Base-by-base conservation (phyloP, 2,329 filamentous ascomycete genomes). In the Pseudonectria buxi region DNA sequence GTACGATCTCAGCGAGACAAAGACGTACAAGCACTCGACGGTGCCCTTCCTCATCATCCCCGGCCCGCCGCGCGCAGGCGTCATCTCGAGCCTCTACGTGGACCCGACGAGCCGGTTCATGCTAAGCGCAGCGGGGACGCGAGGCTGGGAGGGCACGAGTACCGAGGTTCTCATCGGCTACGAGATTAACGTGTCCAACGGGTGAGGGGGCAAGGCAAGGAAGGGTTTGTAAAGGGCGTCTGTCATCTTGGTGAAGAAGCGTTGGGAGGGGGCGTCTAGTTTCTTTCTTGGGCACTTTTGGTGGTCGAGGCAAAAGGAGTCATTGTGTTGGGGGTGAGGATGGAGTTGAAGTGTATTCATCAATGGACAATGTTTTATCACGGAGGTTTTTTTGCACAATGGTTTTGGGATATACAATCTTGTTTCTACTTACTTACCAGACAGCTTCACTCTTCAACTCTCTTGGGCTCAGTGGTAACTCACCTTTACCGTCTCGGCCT, bases 11-110 rank as follows among this genome's bases (percentile, higher is more conserved):
- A 78, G 78, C 30, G 76, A 84, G 33, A 73, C 76, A 24, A 70
- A 74, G 15, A 64, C 71, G 1, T 68, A 73, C 26, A 86, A 81
- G 52, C 83, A 87, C 55, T 85, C 86, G 0, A 81, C 83, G 0
- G 87, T 94, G 0, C 92, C 92, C 0, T 98, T 96, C 60, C 73
- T 95, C n/a, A 95, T 98, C 47, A 82, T 98, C 15, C 92, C 92
- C 0, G 92, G 92, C 0, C 92, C 78, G 0, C 78, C 78, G 0
- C 59, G 87, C 12, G 89, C 89, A 0, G 90, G 90, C 29, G 86
- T 94, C 28, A 90, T 95, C 28, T 86, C 83, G 0, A 80, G 83
- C 41, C 65, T 96, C 9, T 92, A 90, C 53, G 71, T 95, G 30
- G 92, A 98, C 57, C 85, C 85, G 4, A 85, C 86, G 0, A 90